These are phyloP conservation scores for Apiotrichum sp. DNA, from an alignment of 1,284 basidiomycete species.

Conservation along the genomic window DNA sequence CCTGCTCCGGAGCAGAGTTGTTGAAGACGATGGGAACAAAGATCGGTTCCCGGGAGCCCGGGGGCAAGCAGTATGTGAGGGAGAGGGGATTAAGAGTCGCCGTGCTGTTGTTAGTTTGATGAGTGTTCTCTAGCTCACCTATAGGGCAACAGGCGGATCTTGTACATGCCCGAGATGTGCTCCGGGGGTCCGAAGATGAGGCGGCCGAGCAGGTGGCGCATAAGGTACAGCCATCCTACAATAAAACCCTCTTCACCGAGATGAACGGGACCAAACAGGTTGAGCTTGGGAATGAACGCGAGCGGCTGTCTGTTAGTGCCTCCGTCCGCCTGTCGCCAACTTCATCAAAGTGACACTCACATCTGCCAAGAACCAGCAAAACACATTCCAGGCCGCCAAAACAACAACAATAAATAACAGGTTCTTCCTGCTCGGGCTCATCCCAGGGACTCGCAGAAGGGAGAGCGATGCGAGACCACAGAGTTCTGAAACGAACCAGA, in stretches of 20 bases:
- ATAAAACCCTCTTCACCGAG: conserved; percentile 19
- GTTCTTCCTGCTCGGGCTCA: conserved; percentile 26
- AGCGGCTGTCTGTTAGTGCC: too few species aligned
- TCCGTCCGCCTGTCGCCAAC: too few species aligned
- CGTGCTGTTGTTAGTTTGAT: conserved; percentile 26
- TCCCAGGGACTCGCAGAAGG: conserved; percentile 34
- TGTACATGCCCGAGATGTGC: conserved; percentile 40
- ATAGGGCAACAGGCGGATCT: conserved; percentile 39
- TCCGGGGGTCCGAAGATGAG: conserved; percentile 19
- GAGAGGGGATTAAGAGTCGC: conserved; percentile 45
- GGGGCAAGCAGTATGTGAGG: conserved; percentile 43
- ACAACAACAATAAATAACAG: conserved; percentile 16
- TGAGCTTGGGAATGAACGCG: conserved; percentile 24
- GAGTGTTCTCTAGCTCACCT: conserved; percentile 1
- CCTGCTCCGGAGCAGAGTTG: conserved; percentile 70
- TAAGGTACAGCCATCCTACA: conserved; percentile 14
- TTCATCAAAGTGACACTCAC: too few species aligned
- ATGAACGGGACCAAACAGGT: conserved; percentile 25
- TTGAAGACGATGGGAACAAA: conserved; percentile 61
- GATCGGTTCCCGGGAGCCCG: conserved; percentile 30
- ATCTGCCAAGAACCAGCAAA: conserved; percentile 38
- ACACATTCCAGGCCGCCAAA: conserved; percentile 22
- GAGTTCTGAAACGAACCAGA: conserved; percentile 32
- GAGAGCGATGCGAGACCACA: conserved; percentile 19
- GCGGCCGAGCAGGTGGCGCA: conserved; percentile 1